Evolutionary conservation across 768 basidiomycete species (phyloP), one percentile per base, ranked within the genome.

Genomic region (Pisolithus marmoratus): DNA sequence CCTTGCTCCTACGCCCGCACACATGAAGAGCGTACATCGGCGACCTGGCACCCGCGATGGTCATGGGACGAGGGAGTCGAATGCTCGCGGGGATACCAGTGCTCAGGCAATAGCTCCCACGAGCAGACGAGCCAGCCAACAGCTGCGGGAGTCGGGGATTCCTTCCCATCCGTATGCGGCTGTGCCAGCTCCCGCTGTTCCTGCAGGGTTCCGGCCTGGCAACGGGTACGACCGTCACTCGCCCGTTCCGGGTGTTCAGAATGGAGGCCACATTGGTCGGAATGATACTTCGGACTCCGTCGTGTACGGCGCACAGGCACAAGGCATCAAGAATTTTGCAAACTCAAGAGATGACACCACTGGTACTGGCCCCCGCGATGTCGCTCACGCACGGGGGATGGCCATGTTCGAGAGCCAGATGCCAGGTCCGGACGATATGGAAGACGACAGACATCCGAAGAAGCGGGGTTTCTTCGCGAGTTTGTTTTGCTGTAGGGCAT

Each of bases 131-230:
- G 76, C 76, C 3, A 88, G 87, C 61, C 84, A 86, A 61, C 80
- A 79, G 48, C 79, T 78, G 49, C 72, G 77, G 49, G 77, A 79
- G 29, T 60, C 64, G 27, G 75, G 74, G 9, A 73, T 84, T 38
- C 69, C 76, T 19, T 71, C 83, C 27, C 88, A 90, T 62, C 88
- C 88, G 29, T 90, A 90, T 51, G 88, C 87, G 8, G 74, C 79
- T 34, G 79, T 82, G 7, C 80, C 83, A 6, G 79, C 74, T 51
- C 71, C 80, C 1, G 40, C 23, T 20, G 23, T 41, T 34, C 43
- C 43, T 7, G 77, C 72, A 40, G 80, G 78, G 3, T 83, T 82
- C 62, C 81, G 84, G 17, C 66, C 65, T 24, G 68, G 70, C 36
- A 66, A 67, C 53, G 64, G 68, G 50, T 87, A 83, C 55, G 85